Conservation (phyloP, 108 stramenopile genomes). For the Cyclotella atomus region DNA sequence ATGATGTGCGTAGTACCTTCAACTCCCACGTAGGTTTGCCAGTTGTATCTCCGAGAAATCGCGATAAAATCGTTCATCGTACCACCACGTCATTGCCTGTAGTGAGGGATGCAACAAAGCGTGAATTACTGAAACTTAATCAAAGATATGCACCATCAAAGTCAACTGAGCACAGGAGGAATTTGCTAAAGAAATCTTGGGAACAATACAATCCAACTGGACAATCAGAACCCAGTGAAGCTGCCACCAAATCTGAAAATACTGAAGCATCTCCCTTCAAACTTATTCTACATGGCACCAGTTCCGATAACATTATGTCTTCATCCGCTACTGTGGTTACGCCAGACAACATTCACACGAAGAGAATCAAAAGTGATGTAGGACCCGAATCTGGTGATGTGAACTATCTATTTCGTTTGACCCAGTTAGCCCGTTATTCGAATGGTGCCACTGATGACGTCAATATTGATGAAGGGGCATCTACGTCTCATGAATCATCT, state of each 20-base stretch:
- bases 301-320: not conserved
- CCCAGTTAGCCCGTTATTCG: conserved; percentile 5
- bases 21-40: too few relatives aligned
- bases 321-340: not conserved
- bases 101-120: not conserved
- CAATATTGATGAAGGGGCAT: not conserved
- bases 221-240: not conserved
- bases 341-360: not conserved
- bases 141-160: not conserved
- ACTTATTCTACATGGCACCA: not conserved
- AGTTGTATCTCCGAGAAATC: too few relatives aligned
- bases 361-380: not conserved
- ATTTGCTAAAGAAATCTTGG: not conserved
- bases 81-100: not conserved
- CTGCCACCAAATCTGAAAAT: not conserved
- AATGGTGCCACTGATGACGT: not conserved
- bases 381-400: not conserved
- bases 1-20: too few relatives aligned
- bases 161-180: too few relatives aligned
- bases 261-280: not conserved
- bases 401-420: not conserved
- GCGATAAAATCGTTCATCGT: too few relatives aligned
- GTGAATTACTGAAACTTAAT: not conserved
- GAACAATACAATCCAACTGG: not conserved
- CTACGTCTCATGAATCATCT: not conserved